Base-by-base conservation (phyloP, 2,329 filamentous ascomycete species). In the Exserohilum turcica region DNA sequence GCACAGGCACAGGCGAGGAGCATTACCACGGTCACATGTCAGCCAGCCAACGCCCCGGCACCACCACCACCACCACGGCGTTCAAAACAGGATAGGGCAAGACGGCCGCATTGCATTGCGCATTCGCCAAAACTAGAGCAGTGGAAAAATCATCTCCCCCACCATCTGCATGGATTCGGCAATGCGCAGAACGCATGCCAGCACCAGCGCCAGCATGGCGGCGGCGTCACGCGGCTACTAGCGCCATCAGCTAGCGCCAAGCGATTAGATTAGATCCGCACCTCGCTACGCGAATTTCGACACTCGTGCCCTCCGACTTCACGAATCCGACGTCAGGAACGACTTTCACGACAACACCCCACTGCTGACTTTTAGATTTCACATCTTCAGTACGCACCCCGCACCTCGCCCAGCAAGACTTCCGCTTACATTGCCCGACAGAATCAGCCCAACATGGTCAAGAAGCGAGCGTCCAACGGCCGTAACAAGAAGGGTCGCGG, bases 401-500 rank as follows among this genome's bases (percentile, higher is more conserved):
- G 48, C 35, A 56, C 9, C 33, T 32, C 39, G 33, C 29, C 31
- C 39, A 33, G 43, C 16, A 35, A 53, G 24, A 36, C 29, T 46
- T 24, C 43, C 37, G 57, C 64, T 70, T 54, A 73, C 61, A 48
- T n/a, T 44, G 44, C 29, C 36, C 33, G 40, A 43, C 55, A 75
- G 73, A 78, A 78, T 78, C 78, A 79, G 80, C 79, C 79, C 71
- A 87, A 77, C 76, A 89, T 88, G 86, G 86, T 88, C 80, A 88
- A 89, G 83, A 89, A 89, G 83, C 82, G 86, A 78, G 85, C 86
- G 76, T 86, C 84, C 81, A 89, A 89, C 86, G 93, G 93, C 81
- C 92, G 93, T 80, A 97, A 97, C 90, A 97, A 97, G 92, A 96
- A 96, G 84, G 93, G 94, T 81, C 91, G 94, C 81, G 94, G 94